A percentile compares a stretch with the other conserved stretches of the same genome.
phyloP scores from a whole-genome alignment of 805 yeast genomes.

The Sugiyamaella smithiae region DNA sequence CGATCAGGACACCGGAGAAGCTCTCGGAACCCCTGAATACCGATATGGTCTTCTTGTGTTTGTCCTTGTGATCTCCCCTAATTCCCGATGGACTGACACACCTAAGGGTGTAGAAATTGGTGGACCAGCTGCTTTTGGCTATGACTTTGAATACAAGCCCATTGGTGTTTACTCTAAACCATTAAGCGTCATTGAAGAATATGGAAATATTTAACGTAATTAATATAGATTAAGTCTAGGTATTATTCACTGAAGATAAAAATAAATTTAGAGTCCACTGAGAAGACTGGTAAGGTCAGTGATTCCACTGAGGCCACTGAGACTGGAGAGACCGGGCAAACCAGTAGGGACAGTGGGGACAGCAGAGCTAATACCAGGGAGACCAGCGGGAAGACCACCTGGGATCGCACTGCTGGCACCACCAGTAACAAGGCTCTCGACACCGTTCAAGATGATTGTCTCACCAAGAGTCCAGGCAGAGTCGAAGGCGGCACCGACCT shows the following conservation, averaged over 20 bases:
- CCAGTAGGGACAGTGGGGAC: slow-evolving; percentile 7
- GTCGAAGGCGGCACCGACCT: slow-evolving; percentile 14
- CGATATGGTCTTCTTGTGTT: slow-evolving; percentile 45
- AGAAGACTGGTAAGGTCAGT: slow-evolving; percentile 9
- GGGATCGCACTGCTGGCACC: slow-evolving; percentile 2
- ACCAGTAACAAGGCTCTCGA: slow-evolving; percentile 1
- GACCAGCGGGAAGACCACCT: slow-evolving; percentile 11
- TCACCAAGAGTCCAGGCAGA: slow-evolving; percentile 14
- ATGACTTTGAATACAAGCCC: slow-evolving; percentile 39
- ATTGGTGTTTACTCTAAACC: slow-evolving; percentile 38
- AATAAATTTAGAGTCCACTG: not conserved
- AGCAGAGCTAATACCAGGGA: slow-evolving; percentile 1
- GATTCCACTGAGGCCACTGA: slow-evolving; percentile 3
- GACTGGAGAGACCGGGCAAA: slow-evolving; percentile 2
- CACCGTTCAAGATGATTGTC: slow-evolving; percentile 9
- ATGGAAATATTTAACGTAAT: slow-evolving; percentile 9
- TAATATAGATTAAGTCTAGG: not conserved
- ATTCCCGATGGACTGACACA: slow-evolving; percentile 38
- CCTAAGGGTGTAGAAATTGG: slow-evolving; percentile 40
- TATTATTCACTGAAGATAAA: not conserved
- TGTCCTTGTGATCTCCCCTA: slow-evolving; percentile 43
- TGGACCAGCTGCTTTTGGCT: slow-evolving; percentile 42
- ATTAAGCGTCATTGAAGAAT: slow-evolving; percentile 41
- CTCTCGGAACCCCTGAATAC: slow-evolving; percentile 49
- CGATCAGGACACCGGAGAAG: slow-evolving; percentile 45